phyloP scores from a whole-genome alignment of 306 rosid genomes.

The Oxytropis ochrocephala region DNA sequence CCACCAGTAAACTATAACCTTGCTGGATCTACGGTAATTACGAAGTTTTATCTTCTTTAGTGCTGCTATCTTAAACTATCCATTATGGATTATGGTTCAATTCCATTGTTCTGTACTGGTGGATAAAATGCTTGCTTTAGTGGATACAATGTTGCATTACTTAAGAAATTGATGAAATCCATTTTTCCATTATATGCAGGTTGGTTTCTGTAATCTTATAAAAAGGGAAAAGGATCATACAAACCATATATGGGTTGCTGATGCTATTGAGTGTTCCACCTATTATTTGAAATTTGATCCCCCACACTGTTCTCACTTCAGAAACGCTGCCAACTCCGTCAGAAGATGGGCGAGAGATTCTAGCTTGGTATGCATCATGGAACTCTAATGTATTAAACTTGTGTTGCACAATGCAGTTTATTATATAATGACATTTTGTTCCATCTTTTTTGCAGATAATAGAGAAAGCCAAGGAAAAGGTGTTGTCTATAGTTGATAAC shows the following conservation, averaged over 20 bases:
- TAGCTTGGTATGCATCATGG: constrained; percentile 37
- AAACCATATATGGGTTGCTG: constrained; percentile 75
- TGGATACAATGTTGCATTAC: not conserved
- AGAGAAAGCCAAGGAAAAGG: constrained; percentile 35
- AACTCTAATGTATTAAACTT: constrained; percentile 11
- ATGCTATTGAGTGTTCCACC: constrained; percentile 63
- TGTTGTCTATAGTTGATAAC: constrained; percentile 19
- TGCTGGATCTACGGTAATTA: constrained; percentile 62
- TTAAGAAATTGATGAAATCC: not conserved
- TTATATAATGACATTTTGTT: not conserved
- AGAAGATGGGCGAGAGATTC: constrained; percentile 60
- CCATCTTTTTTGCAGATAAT: constrained; percentile 39
- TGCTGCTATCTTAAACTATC: not conserved
- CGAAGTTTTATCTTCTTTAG: not conserved
- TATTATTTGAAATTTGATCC: constrained; percentile 62
- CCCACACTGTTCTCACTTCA: constrained; percentile 53
- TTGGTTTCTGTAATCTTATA: constrained; percentile 70
- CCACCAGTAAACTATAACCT: constrained; percentile 61
- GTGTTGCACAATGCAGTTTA: constrained; percentile 8
- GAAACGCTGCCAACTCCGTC: constrained; percentile 49
- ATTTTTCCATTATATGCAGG: constrained; percentile 40
- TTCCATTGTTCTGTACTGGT: not conserved
- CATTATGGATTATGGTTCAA: not conserved
- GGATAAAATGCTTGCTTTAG: no score
- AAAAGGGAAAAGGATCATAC: constrained; percentile 61